Conservation (phyloP, 768 basidiomycete species). For the Tephrocybe sp. region DNA sequence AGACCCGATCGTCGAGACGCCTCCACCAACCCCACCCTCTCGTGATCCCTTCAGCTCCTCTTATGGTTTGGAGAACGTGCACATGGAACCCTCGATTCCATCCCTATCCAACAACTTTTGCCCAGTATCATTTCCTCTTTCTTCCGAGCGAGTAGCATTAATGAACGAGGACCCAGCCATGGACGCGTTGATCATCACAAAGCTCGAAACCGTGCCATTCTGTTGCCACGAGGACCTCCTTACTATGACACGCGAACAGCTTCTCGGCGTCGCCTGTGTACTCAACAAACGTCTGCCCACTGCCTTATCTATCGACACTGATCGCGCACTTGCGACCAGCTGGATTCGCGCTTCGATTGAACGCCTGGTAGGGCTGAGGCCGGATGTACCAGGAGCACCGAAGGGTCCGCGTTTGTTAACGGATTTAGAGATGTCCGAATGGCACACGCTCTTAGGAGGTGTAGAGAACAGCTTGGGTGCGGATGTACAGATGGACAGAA, state of each 20-base stretch:
- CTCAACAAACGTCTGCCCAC: conserved; percentile 59
- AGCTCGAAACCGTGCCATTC: conserved; percentile 57
- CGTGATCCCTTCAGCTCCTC: conserved; percentile 1
- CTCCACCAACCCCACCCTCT: conserved; percentile 11
- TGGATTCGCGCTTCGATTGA: conserved; percentile 57
- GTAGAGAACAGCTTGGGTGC: too few species aligned
- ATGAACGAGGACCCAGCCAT: conserved; percentile 54
- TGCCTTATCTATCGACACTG: conserved; percentile 45
- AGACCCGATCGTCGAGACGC: conserved; percentile 24
- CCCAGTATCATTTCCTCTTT: neutral
- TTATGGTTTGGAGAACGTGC: neutral
- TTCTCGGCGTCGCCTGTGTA: conserved; percentile 47
- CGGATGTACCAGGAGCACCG: conserved; percentile 35
- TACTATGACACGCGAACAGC: conserved; percentile 53
- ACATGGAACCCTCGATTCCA: neutral
- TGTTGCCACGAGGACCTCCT: conserved; percentile 74
- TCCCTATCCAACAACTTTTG: neutral
- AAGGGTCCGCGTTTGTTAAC: conserved; percentile 23
- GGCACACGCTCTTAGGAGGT: too few species aligned
- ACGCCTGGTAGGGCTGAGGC: conserved; percentile 53
- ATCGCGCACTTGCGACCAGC: conserved; percentile 32
- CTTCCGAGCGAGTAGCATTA: conserved; percentile 48
- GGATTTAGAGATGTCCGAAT: conserved; percentile 7
- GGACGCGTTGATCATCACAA: conserved; percentile 61
- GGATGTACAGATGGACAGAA: conserved; percentile 14